A percentile compares a stretch with the other conserved stretches of the same genome.
Evolutionary conservation across 1,284 basidiomycete species (phyloP).

Genomic region (Dichomitus squalens): DNA sequence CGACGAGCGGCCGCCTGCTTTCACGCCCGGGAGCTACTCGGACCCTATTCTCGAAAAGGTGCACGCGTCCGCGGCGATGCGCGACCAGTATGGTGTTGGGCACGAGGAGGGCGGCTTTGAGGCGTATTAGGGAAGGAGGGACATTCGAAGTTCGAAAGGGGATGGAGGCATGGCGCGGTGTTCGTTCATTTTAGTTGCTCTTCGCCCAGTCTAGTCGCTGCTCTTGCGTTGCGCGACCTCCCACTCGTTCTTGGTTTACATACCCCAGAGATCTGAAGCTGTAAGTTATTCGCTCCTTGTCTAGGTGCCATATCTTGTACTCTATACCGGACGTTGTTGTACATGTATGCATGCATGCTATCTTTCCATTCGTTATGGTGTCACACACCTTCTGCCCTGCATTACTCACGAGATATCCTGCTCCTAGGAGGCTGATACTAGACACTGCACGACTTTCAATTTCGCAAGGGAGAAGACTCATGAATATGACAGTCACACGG

Average conservation of each 20-base stretch:
- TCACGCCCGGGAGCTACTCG: conserved; percentile 27
- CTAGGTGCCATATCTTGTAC: neutral
- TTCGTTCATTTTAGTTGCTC: neutral
- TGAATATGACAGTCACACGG: no score
- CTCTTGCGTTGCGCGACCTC: neutral
- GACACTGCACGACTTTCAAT: no score
- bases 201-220: neutral
- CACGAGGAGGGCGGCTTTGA: conserved; percentile 3
- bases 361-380: neutral
- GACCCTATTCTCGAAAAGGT: conserved; percentile 34
- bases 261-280: neutral
- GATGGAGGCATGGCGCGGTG: neutral
- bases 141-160: neutral
- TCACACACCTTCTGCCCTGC: no score
- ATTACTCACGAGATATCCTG: no score
- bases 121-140: neutral
- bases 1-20: conserved; percentile 28
- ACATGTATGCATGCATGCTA: neutral
- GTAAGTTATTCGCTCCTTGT: no score
- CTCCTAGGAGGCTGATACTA: no score
- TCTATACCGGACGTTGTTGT: neutral
- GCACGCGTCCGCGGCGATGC: conserved; percentile 22
- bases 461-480: no score
- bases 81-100: conserved; percentile 17
- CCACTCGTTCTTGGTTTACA: neutral